Percentiles rank a stretch among this genome's conserved stretches.
These are phyloP conservation scores for Schizosaccharomyces octosporus DNA, from an alignment of 805 yeast genomes.

Conservation along the genomic window DNA sequence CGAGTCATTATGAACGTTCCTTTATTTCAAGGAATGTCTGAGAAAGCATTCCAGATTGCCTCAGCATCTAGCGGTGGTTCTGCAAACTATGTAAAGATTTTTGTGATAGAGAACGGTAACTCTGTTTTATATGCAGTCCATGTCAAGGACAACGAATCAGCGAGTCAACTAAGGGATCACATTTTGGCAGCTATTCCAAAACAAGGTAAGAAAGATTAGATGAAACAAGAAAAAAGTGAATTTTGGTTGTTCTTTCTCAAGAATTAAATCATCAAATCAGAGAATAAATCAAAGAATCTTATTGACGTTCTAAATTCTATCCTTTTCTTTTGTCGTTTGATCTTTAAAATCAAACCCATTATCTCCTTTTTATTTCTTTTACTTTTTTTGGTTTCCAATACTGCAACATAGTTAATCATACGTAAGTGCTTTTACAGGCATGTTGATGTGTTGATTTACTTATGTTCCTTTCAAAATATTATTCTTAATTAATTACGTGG, in stretches of 20 bases:
- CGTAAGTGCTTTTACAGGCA: no score
- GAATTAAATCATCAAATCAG: no score
- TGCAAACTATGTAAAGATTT: neutral
- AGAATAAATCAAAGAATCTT: no score
- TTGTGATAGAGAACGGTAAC: neutral
- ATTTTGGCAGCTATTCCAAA: neutral
- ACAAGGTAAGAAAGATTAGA: neutral
- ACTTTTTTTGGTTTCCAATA: no score
- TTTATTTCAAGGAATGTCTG: neutral
- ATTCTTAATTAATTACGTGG: no score
- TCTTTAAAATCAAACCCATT: no score
- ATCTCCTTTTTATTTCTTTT: no score
- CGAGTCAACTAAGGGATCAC: neutral
- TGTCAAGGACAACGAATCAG: slow-evolving; percentile 2
- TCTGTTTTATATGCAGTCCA: slow-evolving; percentile 3
- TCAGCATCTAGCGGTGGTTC: neutral
- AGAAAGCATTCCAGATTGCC: neutral
- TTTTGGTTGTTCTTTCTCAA: no score
- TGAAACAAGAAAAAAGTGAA: neutral
- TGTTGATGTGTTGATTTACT: no score
- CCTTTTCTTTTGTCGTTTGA: no score
- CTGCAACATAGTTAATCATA: no score
- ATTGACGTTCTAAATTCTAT: neutral
- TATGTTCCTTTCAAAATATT: no score
- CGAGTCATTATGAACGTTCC: slow-evolving; percentile 2